Conservation (phyloP, 305 asterid species). For the Solanum hybrid region DNA sequence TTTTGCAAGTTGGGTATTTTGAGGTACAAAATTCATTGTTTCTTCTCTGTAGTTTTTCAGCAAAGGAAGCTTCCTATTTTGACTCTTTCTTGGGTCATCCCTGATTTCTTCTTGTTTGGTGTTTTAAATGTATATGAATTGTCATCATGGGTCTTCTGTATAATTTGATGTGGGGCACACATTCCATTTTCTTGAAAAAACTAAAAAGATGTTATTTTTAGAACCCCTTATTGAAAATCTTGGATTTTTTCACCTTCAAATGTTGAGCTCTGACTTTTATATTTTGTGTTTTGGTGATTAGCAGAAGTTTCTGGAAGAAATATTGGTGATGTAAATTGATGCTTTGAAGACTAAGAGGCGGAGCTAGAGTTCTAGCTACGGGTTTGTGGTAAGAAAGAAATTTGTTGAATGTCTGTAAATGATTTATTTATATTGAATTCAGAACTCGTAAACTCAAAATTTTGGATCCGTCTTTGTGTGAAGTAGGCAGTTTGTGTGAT, state of each 20-base stretch:
- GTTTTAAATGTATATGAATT: neutral
- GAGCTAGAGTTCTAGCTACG: neutral
- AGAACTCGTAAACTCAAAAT: neutral
- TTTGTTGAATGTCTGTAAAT: neutral
- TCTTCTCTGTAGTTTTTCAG: neutral
- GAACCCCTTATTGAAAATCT: neutral
- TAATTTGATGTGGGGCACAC: neutral
- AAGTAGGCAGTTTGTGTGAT: constrained; percentile 8
- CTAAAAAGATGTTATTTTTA: neutral
- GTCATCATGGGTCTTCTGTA: neutral
- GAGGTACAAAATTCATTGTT: neutral
- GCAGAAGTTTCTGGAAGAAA: constrained; percentile 12
- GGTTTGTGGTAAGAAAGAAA: neutral
- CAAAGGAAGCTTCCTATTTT: neutral
- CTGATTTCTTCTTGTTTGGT: neutral
- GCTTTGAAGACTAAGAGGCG: neutral
- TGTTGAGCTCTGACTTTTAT: neutral
- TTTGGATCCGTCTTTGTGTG: neutral
- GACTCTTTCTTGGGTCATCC: neutral
- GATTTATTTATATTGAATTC: neutral
- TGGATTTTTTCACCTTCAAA: neutral
- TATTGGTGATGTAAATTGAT: constrained; percentile 15
- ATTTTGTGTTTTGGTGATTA: neutral
- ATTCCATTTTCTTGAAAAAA: neutral
- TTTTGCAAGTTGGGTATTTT: neutral